Base-by-base conservation (phyloP, 768 basidiomycete species). In the Candolleomyces eurysporus region DNA sequence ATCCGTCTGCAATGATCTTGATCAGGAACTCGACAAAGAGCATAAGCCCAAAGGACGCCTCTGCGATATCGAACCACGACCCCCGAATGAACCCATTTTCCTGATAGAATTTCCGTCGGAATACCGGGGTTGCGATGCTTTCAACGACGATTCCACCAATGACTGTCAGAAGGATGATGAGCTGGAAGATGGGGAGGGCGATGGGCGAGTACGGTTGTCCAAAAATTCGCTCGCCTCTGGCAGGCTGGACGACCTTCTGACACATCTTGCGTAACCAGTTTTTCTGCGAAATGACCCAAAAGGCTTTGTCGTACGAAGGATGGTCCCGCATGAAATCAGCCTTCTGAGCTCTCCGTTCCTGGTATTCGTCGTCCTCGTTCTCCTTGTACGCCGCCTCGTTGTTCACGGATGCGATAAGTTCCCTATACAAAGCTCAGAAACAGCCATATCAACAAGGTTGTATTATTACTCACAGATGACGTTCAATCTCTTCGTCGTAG, bases 1-100 rank as follows among this genome's bases (percentile, higher is more conserved):
- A 90, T 0, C 96, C 96, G 68, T 98, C 96, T 1, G 96, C 96
- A 51, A 94, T 77, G 70, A 95, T 75, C 75, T 98, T 98, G 85
- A 97, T 86, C 64, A 89, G 57, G 67, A 95, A 94, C 69, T 98
- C 96, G 59, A 87, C 64, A 48, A 96, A 75, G 21, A 96, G 85
- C 5, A 81, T 75, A 64, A 89, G 74, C 0, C 88, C 89, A 60
- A 97, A 89, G 0, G 82, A 75, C 0, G 83, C 78, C 69, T 97
- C 94, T 4, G 88, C 83, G 57, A 96, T 76, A 68, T 92, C 90
- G 72, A 94, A 98, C 96, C 96, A 98, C 4, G 92, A 82, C 4
- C 79, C 81, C 6, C 89, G 84, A n/a, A 79, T 67, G 30, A 75
- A 68, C 0, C 91, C 93, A 60, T 92, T 67, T 17, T 76, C 63